Percentiles rank a stretch among this genome's conserved stretches.
Conservation (phyloP, 768 basidiomycete species). For the Tricholoma matsutake region DNA sequence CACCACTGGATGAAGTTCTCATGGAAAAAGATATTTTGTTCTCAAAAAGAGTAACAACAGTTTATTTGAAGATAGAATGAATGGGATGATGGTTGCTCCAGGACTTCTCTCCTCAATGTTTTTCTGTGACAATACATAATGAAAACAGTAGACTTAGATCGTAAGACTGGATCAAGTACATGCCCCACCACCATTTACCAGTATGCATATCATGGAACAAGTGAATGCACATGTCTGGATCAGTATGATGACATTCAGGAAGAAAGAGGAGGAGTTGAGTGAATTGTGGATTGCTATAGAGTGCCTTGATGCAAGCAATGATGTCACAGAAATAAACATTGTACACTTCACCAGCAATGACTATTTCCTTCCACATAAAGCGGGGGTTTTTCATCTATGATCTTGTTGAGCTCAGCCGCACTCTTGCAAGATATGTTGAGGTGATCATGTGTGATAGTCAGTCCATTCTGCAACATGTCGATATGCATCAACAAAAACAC, state of each 20-base stretch:
- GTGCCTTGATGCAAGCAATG: constrained; percentile 32
- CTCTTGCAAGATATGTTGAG: constrained; percentile 24
- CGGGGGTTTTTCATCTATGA: constrained; percentile 23
- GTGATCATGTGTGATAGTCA: constrained; percentile 12
- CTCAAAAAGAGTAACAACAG: constrained; percentile 36
- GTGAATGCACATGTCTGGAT: constrained; percentile 19
- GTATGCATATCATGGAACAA: constrained; percentile 45
- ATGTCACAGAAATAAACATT: constrained; percentile 32
- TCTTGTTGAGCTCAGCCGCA: constrained; percentile 19
- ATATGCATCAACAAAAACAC: constrained; percentile 8
- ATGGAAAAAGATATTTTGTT: constrained; percentile 26
- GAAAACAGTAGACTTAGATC: background rate
- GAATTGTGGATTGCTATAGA: constrained; percentile 34
- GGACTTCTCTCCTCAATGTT: constrained; percentile 18
- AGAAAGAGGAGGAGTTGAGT: constrained; percentile 24
- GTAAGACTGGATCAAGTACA: constrained; percentile 24
- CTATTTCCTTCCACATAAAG: too few relatives aligned
- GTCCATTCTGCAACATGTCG: background rate
- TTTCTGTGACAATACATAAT: constrained; percentile 5
- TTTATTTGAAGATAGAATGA: constrained; percentile 48
- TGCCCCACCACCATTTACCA: constrained; percentile 50
- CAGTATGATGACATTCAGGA: constrained; percentile 37
- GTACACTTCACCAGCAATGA: too few relatives aligned
- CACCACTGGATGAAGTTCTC: background rate
- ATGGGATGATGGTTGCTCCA: constrained; percentile 33